Conservation (phyloP, 2,329 filamentous ascomycete genomes). For the Clathrospora elynae region DNA sequence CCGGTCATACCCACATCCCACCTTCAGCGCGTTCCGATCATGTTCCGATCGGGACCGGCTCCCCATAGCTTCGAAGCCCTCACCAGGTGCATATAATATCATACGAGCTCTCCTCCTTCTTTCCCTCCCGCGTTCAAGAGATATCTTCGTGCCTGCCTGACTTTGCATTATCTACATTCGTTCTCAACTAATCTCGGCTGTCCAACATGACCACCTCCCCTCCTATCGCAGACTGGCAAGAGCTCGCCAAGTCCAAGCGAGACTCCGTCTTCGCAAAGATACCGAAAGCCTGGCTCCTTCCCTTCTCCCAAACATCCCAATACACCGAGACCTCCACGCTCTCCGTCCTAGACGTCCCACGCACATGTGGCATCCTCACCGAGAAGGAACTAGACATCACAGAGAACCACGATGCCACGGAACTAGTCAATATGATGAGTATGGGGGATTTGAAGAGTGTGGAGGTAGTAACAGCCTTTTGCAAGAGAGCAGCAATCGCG, state of each 20-base stretch:
- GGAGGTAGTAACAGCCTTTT: conserved; percentile 60
- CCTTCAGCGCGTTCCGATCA: no score
- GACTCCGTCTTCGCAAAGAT: conserved; percentile 35
- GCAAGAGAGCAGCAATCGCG: conserved; percentile 59
- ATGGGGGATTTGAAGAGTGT: conserved; percentile 31
- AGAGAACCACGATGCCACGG: conserved; percentile 43
- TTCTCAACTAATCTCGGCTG: background rate
- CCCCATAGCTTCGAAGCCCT: no score
- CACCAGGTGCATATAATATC: no score
- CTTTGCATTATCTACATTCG: no score
- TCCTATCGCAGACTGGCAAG: conserved; percentile 37
- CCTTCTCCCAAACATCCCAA: conserved; percentile 23
- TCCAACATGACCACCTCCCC: conserved; percentile 14
- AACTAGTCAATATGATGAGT: conserved; percentile 34
- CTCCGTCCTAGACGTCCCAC: conserved; percentile 40
- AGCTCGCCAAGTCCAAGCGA: conserved; percentile 40
- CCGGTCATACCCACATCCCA: no score
- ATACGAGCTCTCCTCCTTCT: no score
- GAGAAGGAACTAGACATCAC: conserved; percentile 43
- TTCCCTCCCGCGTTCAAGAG: no score
- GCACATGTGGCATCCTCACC: conserved; percentile 39
- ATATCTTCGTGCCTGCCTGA: background rate
- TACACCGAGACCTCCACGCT: conserved; percentile 27
- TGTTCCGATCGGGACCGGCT: no score
- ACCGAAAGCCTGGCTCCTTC: conserved; percentile 41